These are phyloP conservation scores for Solanum chiquidenum DNA, from an alignment of 257 asterid species.

Conservation along the genomic window DNA sequence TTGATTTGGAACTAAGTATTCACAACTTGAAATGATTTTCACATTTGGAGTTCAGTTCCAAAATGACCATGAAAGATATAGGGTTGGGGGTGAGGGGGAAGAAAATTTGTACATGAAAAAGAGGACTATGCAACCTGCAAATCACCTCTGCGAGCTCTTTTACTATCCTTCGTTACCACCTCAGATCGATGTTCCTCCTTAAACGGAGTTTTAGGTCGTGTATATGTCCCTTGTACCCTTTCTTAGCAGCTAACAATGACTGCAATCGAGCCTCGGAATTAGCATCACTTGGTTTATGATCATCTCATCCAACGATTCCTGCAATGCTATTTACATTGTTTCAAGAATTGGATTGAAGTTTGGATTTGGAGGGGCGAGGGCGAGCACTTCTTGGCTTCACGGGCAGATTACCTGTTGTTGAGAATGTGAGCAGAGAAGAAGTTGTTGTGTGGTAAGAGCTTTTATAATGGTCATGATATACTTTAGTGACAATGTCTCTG, in stretches of 20 bases:
- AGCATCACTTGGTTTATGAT: slow-evolving; percentile 5
- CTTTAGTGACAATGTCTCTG: slow-evolving; percentile 44
- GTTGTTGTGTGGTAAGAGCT: slow-evolving; percentile 27
- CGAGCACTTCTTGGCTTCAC: slow-evolving; percentile 70
- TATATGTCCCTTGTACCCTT: slow-evolving; percentile 26
- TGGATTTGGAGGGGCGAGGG: slow-evolving; percentile 35
- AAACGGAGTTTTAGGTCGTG: background rate
- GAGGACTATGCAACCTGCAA: background rate
- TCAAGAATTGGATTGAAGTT: slow-evolving; percentile 5
- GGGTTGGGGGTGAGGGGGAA: background rate
- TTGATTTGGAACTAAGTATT: background rate
- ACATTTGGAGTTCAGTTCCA: background rate
- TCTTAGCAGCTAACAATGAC: slow-evolving; percentile 20
- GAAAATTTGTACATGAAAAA: background rate
- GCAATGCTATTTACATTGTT: background rate
- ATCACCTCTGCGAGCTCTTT: background rate
- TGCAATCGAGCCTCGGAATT: slow-evolving; percentile 9
- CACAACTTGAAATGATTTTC: background rate
- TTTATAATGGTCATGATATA: slow-evolving; percentile 33
- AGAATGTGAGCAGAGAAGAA: slow-evolving; percentile 22
- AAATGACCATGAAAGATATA: background rate
- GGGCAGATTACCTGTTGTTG: slow-evolving; percentile 40
- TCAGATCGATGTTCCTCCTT: background rate
- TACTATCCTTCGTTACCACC: background rate
- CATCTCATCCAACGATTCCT: background rate